Conservation (phyloP, 1,139 yeast species). For the Hemisphaericaspora lyxosophila region DNA sequence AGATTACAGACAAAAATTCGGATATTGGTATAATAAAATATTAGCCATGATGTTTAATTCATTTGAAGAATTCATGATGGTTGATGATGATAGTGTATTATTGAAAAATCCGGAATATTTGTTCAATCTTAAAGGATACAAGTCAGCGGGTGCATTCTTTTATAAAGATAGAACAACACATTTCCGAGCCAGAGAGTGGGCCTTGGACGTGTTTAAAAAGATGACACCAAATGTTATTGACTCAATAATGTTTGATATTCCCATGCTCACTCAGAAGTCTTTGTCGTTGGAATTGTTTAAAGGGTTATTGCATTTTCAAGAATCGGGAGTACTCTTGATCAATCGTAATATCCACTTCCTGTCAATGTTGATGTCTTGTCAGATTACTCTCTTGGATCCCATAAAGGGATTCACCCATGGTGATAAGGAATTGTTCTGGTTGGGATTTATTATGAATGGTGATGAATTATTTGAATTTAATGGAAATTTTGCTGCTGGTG, state of each 20-base stretch:
- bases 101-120: slow-evolving; percentile 31
- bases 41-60: slow-evolving; percentile 49
- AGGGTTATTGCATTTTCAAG: slow-evolving; percentile 34
- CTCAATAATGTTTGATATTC: slow-evolving; percentile 21
- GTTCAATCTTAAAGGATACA: slow-evolving; percentile 29
- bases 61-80: slow-evolving; percentile 45
- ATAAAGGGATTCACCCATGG: slow-evolving; percentile 28
- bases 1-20: slow-evolving; percentile 27
- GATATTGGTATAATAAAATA: slow-evolving; percentile 49
- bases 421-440: slow-evolving; percentile 38
- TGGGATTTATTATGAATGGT: slow-evolving; percentile 33
- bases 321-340: slow-evolving; percentile 32
- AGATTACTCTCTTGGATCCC: slow-evolving; percentile 28
- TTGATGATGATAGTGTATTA: slow-evolving; percentile 59
- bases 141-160: slow-evolving; percentile 30
- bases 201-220: slow-evolving; percentile 18
- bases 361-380: slow-evolving; percentile 29
- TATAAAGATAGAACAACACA: slow-evolving; percentile 27
- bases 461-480: slow-evolving; percentile 34
- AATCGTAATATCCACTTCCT: slow-evolving; percentile 30
- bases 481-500: slow-evolving; percentile 27
- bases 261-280: not conserved
- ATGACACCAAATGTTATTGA: slow-evolving; percentile 32
- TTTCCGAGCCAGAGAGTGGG: not conserved
- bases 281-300: slow-evolving; percentile 23